phyloP scores from a whole-genome alignment of 2,329 filamentous ascomycete genomes.

The Trichophyton schoenleinii region DNA sequence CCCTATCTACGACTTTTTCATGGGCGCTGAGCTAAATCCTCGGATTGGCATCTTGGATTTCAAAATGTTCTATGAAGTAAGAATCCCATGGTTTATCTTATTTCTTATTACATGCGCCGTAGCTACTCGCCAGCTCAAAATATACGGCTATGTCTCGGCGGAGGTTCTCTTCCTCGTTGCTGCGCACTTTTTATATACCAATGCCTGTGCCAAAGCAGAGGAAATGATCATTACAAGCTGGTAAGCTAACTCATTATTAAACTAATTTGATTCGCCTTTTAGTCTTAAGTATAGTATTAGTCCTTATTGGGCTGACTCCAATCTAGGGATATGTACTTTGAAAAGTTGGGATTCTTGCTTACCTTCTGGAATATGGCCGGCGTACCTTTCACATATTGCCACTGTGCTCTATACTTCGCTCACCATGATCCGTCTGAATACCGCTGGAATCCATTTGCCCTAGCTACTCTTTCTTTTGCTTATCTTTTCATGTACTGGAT shows the following conservation, averaged over 20 bases:
- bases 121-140: slow-evolving; percentile 69
- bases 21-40: slow-evolving; percentile 78
- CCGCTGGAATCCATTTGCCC: slow-evolving; percentile 57
- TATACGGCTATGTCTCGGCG: slow-evolving; percentile 69
- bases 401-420: slow-evolving; percentile 81
- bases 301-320: too few relatives aligned
- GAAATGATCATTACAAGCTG: slow-evolving; percentile 82
- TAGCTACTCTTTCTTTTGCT: slow-evolving; percentile 51
- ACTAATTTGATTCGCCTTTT: too few relatives aligned
- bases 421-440: slow-evolving; percentile 70
- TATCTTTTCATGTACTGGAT: slow-evolving; percentile 81
- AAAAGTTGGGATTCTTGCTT: slow-evolving; percentile 95
- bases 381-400: slow-evolving; percentile 82
- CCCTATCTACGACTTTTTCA: slow-evolving; percentile 77
- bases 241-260: slow-evolving; percentile 16
- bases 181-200: slow-evolving; percentile 85
- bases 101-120: slow-evolving; percentile 64
- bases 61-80: slow-evolving; percentile 93
- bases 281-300: too few relatives aligned
- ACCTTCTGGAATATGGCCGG: slow-evolving; percentile 96
- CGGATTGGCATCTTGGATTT: slow-evolving; percentile 63
- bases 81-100: slow-evolving; percentile 83
- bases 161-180: slow-evolving; percentile 74
- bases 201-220: slow-evolving; percentile 83
- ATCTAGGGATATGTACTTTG: slow-evolving; percentile 69